Conservation (phyloP, 2,329 filamentous ascomycete species). For the Fusarium dimerum region DNA sequence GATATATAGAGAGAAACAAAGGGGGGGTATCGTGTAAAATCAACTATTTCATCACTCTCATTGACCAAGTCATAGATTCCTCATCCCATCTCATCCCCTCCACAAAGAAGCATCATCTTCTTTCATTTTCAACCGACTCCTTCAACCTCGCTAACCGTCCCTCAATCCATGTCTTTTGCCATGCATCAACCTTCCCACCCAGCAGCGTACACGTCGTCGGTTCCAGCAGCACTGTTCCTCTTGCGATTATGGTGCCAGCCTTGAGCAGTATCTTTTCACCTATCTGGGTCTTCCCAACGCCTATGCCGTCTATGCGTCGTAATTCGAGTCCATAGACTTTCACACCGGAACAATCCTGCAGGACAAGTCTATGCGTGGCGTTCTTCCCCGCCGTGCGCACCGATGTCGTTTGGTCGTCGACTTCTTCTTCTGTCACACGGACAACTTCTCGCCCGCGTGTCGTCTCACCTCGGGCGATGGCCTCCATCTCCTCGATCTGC, state of each 20-base stretch:
- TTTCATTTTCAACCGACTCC: conserved; percentile 49
- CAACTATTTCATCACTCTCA: neutral
- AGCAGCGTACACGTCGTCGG: conserved; percentile 67
- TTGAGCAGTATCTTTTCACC: conserved; percentile 80
- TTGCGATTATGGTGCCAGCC: conserved; percentile 63
- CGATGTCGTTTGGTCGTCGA: conserved; percentile 40
- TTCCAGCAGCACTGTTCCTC: conserved; percentile 79
- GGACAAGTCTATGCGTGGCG: conserved; percentile 74
- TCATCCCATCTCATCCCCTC: neutral
- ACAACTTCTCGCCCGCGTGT: conserved; percentile 81
- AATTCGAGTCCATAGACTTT: conserved; percentile 75
- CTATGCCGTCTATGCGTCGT: conserved; percentile 63
- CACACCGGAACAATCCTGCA: conserved; percentile 77
- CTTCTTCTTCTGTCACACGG: conserved; percentile 53
- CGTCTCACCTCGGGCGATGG: conserved; percentile 70
- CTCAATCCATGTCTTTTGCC: conserved; percentile 77
- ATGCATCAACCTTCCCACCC: conserved; percentile 83
- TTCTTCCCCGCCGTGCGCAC: conserved; percentile 35
- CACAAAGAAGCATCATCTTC: neutral
- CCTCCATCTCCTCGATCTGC: conserved; percentile 81
- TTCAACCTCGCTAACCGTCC: conserved; percentile 70
- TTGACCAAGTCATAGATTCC: neutral
- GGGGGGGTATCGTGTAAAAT: conserved; percentile 22
- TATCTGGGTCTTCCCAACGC: conserved; percentile 65
- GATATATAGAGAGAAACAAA: neutral